A percentile compares a stretch with the other conserved stretches of the same genome.
Evolutionary conservation across 805 yeast species (phyloP).

Genomic region (Sugiyamaella lignohabitans): DNA sequence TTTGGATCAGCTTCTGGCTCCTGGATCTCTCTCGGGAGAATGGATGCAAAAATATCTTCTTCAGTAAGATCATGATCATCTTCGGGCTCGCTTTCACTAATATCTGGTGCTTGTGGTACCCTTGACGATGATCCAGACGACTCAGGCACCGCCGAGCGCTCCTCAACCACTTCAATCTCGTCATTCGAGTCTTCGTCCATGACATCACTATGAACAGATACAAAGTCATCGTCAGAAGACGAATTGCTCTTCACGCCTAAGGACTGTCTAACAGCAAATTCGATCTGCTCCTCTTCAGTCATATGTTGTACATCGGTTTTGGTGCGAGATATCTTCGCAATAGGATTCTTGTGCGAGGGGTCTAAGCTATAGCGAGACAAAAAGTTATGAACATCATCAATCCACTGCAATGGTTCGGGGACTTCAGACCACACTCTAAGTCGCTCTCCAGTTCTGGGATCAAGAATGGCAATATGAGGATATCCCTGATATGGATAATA

Average conservation of each 20-base stretch:
- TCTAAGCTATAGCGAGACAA: conserved; percentile 57
- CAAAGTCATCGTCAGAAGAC: conserved; percentile 28
- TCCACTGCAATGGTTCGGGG: conserved; percentile 55
- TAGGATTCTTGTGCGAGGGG: conserved; percentile 58
- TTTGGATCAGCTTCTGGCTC: conserved; percentile 60
- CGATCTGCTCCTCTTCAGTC: conserved; percentile 79
- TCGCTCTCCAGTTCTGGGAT: conserved; percentile 94
- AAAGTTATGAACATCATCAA: conserved; percentile 64
- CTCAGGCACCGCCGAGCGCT: no score
- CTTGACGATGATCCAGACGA: no score
- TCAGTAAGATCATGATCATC: conserved; percentile 30
- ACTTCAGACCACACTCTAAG: conserved; percentile 64
- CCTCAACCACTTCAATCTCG: background rate
- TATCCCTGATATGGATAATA: conserved; percentile 64
- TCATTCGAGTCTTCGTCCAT: conserved; percentile 4
- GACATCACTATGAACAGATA: conserved; percentile 15
- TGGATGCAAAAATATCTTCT: conserved; percentile 43
- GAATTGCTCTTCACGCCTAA: conserved; percentile 33
- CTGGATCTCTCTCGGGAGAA: conserved; percentile 44
- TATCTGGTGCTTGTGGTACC: no score
- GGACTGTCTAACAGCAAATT: conserved; percentile 65
- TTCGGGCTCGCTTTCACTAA: background rate
- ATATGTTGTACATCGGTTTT: conserved; percentile 59
- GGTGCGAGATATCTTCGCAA: conserved; percentile 38
- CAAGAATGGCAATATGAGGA: conserved; percentile 90